Base-by-base conservation (phyloP, 768 basidiomycete species). In the Leccinum ochraceum region DNA sequence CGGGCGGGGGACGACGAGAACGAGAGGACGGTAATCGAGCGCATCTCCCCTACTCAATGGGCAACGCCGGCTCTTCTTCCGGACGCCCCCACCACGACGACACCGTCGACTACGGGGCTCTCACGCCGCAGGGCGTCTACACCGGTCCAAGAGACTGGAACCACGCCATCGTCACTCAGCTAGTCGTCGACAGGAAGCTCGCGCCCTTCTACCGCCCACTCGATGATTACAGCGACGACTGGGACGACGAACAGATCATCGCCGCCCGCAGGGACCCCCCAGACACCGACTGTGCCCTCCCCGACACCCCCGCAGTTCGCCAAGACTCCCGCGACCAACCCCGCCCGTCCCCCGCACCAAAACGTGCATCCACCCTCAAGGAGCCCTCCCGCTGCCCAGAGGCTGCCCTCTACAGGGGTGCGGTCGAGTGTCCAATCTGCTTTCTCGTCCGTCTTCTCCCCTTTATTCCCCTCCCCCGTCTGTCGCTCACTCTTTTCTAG, bases 191-290 rank as follows among this genome's bases (percentile, higher is more conserved):
- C 66, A 87, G 93, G 73, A 88, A 84, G 69, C 84, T 99, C 46
- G 94, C 95, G 1, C 97, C 97, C 1, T 98, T 98, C 77, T 98
- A 98, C 74, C 85, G 94, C 37, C 96, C 97, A 13, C 81, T 99
- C 49, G 94, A 97, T 71, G 96, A 98, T 64, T 97, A 91, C 72
- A 87, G 90, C 34, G 88, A 90, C 14, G 83, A 84, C 48, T 98
- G 94, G 94, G 88, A 91, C 63, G 89, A 93, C 67, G 92, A 93
- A 56, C 88, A 87, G 72, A 88, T 98, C 61, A 83, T 94, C 28
- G 84, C 89, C 8, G 88, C 89, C 4, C 83, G 94, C 68, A 92
- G 87, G 77, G 88, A 88, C 58, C 73, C 81, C 17, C 82, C 83
- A 39, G 81, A 85, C 62, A 68, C 78, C 52, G 84, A 88, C 53